Base-by-base conservation (phyloP, 805 yeast genomes). In the Metschnikowia koreensis region DNA sequence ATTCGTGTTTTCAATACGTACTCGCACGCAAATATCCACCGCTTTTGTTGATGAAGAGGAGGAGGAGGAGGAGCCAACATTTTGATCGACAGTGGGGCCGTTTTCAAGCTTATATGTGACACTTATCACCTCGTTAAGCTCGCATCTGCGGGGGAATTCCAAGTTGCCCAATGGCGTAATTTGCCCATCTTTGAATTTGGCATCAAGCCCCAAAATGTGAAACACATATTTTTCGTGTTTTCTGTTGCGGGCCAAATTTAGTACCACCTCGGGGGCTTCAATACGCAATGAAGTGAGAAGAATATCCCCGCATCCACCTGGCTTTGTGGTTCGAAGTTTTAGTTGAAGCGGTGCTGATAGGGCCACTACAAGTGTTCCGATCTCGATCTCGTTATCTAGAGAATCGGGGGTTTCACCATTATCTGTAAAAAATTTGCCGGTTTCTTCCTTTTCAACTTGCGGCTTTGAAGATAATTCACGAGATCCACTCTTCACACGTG, bases 271-370 rank as follows among this genome's bases (percentile, higher is more conserved):
- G 0, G 82, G 71, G 1, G 75, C 66, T 51, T 79, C 82, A 10
- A 81, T 63, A 48, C 75, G 80, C 42, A 81, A 62, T 0, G 81
- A 75, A 1, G 82, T 74, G n/a, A 81, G 61, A 1, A 81, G 57
- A 2, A 73, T 60, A 50, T 74, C 73, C 55, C 71, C 69, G 41
- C 76, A 66, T 8, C 81, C 80, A 6, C 80, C 79, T 6, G 82
- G 76, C 52, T 74, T 75, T 7, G 80, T 71, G 31, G 80, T 76
- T 42, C 77, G 68, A 15, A 81, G 63, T 47, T 75, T 69, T 6
- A 81, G 66, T n/a, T 76, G 74, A 38, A 81, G 58, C 0, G 80
- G 74, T 1, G 68, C 65, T 6, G 68, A 58, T 1, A 71, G 67
- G 7, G 74, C 70, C n/a, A 70, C 47, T 13, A 45, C 28, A 38